phyloP scores from a whole-genome alignment of 2,329 filamentous ascomycete genomes.

The Aspergillus aculeatus region DNA sequence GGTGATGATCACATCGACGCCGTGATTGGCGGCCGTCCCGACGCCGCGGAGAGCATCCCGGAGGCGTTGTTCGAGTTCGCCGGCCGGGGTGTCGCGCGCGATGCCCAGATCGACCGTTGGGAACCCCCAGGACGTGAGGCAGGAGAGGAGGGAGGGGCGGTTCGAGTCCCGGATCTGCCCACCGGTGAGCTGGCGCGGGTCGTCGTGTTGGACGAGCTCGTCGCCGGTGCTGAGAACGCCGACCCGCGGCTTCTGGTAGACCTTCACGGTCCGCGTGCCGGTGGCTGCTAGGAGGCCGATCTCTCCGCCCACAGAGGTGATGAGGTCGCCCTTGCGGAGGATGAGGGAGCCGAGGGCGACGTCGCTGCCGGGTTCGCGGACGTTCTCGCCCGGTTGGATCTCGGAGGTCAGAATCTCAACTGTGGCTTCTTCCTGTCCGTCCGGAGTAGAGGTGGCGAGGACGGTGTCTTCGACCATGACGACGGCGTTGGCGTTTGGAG shows the following conservation, averaged over 20 bases:
- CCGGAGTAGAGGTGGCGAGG: slow-evolving; percentile 70
- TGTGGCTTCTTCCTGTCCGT: slow-evolving; percentile 80
- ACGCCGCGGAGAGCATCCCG: slow-evolving; percentile 66
- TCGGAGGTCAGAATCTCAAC: slow-evolving; percentile 80
- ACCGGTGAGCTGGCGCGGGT: slow-evolving; percentile 59
- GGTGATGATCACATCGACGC: slow-evolving; percentile 80
- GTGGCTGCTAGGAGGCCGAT: slow-evolving; percentile 86
- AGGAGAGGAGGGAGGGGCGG: slow-evolving; percentile 79
- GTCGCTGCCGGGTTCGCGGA: slow-evolving; percentile 89
- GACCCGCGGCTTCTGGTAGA: slow-evolving; percentile 74
- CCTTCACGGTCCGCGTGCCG: slow-evolving; percentile 67
- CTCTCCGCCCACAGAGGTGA: slow-evolving; percentile 85
- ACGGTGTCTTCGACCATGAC: slow-evolving; percentile 96
- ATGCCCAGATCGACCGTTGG: slow-evolving; percentile 83
- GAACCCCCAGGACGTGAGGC: slow-evolving; percentile 71
- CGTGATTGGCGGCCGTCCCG: slow-evolving; percentile 43
- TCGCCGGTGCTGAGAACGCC: slow-evolving; percentile 93
- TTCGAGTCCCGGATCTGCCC: slow-evolving; percentile 96
- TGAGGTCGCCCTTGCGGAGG: slow-evolving; percentile 73
- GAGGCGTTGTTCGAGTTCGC: slow-evolving; percentile 72
- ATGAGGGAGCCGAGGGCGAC: slow-evolving; percentile 68
- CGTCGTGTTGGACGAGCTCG: slow-evolving; percentile 77
- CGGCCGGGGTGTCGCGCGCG: slow-evolving; percentile 57
- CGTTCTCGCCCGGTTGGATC: slow-evolving; percentile 77
- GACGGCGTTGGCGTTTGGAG: slow-evolving; percentile 82